A percentile compares a stretch with the other conserved stretches of the same genome.
Evolutionary conservation across 129 eudicot genomes (phyloP).

Genomic region (Kitagawia praeruptora): DNA sequence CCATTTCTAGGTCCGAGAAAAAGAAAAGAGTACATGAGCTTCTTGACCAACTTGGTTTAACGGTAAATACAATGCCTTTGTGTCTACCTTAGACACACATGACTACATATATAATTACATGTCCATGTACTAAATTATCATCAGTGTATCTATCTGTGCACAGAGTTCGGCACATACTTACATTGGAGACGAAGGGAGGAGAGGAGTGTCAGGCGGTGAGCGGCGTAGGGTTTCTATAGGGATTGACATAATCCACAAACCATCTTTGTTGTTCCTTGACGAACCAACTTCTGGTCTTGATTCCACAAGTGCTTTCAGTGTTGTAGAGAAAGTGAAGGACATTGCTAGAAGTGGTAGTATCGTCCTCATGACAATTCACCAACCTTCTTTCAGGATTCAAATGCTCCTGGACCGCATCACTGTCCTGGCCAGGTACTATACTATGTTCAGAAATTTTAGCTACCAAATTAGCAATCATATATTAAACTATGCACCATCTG

Average conservation of each 20-base stretch:
- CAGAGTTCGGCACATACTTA: slow-evolving; percentile 65
- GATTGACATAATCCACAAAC: slow-evolving; percentile 76
- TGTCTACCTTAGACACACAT: not conserved
- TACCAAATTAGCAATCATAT: not conserved
- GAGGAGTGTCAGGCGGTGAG: slow-evolving; percentile 89
- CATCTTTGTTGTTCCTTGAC: slow-evolving; percentile 64
- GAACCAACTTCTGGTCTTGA: slow-evolving; percentile 87
- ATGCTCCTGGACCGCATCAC: slow-evolving; percentile 77
- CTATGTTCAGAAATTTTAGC: not conserved
- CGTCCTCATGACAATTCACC: slow-evolving; percentile 85
- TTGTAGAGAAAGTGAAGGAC: slow-evolving; percentile 77
- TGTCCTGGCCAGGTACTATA: slow-evolving; percentile 59
- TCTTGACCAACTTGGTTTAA: slow-evolving; percentile 18
- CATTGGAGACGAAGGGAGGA: slow-evolving; percentile 69
- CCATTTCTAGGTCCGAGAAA: slow-evolving; percentile 66
- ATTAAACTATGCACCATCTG: not conserved
- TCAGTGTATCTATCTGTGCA: not conserved
- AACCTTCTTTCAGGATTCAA: slow-evolving; percentile 72
- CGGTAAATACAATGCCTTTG: not conserved
- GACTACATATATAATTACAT: not conserved
- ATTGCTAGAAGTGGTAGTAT: slow-evolving; percentile 66
- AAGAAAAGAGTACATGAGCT: slow-evolving; percentile 36
- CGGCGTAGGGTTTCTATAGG: slow-evolving; percentile 76
- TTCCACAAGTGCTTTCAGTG: slow-evolving; percentile 72
- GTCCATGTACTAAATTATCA: not conserved